Evolutionary conservation across 192 early-diverging fungal genomes (phyloP), one percentile per base, ranked within the genome.

Genomic region (Coemansia sp.): DNA sequence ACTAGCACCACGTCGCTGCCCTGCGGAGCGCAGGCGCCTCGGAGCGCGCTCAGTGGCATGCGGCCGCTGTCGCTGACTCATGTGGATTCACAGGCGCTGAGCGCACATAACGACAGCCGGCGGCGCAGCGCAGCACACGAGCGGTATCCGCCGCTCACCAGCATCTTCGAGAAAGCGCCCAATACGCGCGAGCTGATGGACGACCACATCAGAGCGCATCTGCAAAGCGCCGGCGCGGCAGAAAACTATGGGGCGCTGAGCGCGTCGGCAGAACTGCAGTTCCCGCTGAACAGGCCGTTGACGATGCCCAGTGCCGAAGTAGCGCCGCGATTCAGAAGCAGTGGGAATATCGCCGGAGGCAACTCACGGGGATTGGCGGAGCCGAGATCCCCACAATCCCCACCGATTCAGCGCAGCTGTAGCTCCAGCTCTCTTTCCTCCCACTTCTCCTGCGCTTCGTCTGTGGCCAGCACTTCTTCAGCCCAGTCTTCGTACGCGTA

Each of bases 71-170:
- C 62, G 51, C 44, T 57, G 17, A 38, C 34, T 1, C 40, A 36
- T 42, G 40, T n/a, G 20, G 57, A 58, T 11, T 17, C 17, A 4
- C 19, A 23, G 0, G 5, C 57, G 1, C 1, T 38, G 9, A 58
- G 57, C 20, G 37, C 57, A 4, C 59, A 34, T 47, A 73, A 61
- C 22, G 65, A 57, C 21, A 52, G 52, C 19, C 64, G 72, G 7
- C 59, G 77, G 19, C 71, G 71, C 46, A 80, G 77, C 59, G 55
- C 65, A 31, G 77, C 77, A 1, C 61, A 74, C 23, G 77, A 80
- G 65, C 77, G 71, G 26, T 80, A 80, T 26, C 77, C 77, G 67
- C 77, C 77, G n/a, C 68, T 80, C 38, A 65, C 68, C 23, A 74
- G 77, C 68, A 80, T 80, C 8, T 71, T 80, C 22, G 77, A 80